Evolutionary conservation across 2,329 filamentous ascomycete genomes (phyloP).

Genomic region (Zalaria sp.): DNA sequence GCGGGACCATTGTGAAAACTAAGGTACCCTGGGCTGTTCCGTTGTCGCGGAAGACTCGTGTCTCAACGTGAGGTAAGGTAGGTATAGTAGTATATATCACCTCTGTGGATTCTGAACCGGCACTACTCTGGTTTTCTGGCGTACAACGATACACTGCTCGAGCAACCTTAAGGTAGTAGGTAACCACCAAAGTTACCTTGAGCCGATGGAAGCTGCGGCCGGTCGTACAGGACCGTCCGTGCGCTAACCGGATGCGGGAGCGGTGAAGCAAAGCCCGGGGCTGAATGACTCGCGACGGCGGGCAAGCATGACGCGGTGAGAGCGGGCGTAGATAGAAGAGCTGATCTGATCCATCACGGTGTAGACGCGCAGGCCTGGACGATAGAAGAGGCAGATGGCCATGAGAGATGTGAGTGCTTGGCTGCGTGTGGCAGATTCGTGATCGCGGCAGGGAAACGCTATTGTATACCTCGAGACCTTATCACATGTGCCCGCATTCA

Average conservation of each 20-base stretch:
- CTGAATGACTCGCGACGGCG: not conserved
- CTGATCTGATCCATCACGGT: too few relatives aligned
- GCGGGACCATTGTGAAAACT: conserved; percentile 5
- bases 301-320: not conserved
- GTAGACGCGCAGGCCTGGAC: not conserved
- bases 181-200: not conserved
- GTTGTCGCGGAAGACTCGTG: not conserved
- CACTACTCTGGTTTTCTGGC: too few relatives aligned
- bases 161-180: not conserved
- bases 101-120: too few relatives aligned
- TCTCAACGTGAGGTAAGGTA: not conserved
- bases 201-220: too few relatives aligned
- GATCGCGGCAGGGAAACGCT: not conserved
- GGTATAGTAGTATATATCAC: not conserved
- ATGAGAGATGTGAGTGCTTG: not conserved
- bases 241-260: too few relatives aligned
- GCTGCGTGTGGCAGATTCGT: not conserved
- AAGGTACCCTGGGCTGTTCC: not conserved
- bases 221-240: too few relatives aligned
- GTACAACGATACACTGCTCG: too few relatives aligned
- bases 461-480: not conserved
- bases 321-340: too few relatives aligned
- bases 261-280: too few relatives aligned
- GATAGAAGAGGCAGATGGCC: not conserved
- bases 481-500: not conserved